These are phyloP conservation scores for Ganoderma resinaceum DNA, from an alignment of 1,284 basidiomycete species.

Conservation along the genomic window DNA sequence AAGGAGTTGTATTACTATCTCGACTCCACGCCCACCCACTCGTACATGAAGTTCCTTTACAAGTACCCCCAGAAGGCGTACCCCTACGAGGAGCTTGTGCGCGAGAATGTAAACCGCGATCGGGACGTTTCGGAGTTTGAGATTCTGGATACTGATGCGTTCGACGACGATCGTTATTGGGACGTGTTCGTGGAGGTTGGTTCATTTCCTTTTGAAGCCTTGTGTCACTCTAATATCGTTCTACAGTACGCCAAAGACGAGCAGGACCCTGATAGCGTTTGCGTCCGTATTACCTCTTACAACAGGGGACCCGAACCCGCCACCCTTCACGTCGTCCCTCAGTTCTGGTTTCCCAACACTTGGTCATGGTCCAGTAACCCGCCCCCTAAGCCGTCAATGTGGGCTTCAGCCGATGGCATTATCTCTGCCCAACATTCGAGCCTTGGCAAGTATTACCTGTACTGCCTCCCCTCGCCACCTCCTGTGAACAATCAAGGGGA, in stretches of 20 bases:
- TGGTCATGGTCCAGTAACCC: constrained; percentile 95
- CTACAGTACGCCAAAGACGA: constrained; percentile 95
- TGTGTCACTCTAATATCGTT: constrained; percentile 18
- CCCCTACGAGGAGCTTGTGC: constrained; percentile 93
- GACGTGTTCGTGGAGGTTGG: constrained; percentile 94
- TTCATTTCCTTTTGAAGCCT: constrained; percentile 21
- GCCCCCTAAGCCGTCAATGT: constrained; percentile 79
- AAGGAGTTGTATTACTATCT: constrained; percentile 99
- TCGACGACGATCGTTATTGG: constrained; percentile 97
- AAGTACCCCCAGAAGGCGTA: constrained; percentile 94
- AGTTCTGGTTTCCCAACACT: constrained; percentile 96
- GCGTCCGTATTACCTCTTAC: constrained; percentile 94
- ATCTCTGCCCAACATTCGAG: constrained; percentile 80
- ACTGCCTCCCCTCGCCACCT: constrained; percentile 92
- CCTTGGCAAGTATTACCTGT: constrained; percentile 81
- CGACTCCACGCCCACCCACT: constrained; percentile 97
- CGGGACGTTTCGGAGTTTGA: constrained; percentile 93
- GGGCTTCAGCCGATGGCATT: constrained; percentile 65
- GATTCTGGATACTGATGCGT: constrained; percentile 90
- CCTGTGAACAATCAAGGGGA: constrained; percentile 76
- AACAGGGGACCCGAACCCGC: constrained; percentile 96
- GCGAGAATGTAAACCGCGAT: constrained; percentile 83
- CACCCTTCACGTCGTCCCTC: constrained; percentile 94
- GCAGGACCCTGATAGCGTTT: constrained; percentile 88
- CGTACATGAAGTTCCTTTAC: constrained; percentile 99